Evolutionary conservation across 2,329 filamentous ascomycete genomes (phyloP).

Genomic region (Aspergillus vadensis): DNA sequence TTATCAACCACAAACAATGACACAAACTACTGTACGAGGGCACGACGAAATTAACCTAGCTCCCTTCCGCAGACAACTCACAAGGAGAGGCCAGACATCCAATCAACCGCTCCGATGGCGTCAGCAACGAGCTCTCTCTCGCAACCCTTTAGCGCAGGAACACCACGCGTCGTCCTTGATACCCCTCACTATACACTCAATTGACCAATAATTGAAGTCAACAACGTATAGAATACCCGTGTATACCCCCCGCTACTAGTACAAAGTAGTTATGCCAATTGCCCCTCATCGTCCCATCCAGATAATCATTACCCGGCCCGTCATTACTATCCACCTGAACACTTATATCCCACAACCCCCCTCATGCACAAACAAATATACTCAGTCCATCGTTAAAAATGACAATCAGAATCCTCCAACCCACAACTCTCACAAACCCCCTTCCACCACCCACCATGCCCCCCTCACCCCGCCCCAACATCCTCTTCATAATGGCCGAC

Average conservation of each 20-base stretch:
- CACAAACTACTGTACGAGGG: too few relatives aligned
- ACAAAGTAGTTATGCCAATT: too few relatives aligned
- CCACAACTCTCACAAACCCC: background rate
- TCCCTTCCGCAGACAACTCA: too few relatives aligned
- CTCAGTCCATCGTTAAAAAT: background rate
- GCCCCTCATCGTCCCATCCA: too few relatives aligned
- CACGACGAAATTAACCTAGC: too few relatives aligned
- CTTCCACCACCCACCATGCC: background rate
- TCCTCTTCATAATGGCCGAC: slow-evolving; percentile 4
- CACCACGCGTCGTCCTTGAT: background rate
- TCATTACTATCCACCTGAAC: too few relatives aligned
- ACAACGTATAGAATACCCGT: background rate
- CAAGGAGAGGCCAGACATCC: background rate
- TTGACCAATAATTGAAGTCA: background rate
- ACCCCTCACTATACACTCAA: background rate
- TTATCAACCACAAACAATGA: too few relatives aligned
- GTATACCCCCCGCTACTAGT: too few relatives aligned
- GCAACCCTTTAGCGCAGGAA: background rate
- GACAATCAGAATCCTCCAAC: background rate
- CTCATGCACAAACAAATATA: background rate
- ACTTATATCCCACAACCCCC: too few relatives aligned
- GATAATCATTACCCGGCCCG: too few relatives aligned
- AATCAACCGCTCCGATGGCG: background rate
- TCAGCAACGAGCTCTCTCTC: background rate
- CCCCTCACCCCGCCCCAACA: background rate